Base-by-base conservation (phyloP, 2,329 filamentous ascomycete genomes). In the Aspergillus jensenii region DNA sequence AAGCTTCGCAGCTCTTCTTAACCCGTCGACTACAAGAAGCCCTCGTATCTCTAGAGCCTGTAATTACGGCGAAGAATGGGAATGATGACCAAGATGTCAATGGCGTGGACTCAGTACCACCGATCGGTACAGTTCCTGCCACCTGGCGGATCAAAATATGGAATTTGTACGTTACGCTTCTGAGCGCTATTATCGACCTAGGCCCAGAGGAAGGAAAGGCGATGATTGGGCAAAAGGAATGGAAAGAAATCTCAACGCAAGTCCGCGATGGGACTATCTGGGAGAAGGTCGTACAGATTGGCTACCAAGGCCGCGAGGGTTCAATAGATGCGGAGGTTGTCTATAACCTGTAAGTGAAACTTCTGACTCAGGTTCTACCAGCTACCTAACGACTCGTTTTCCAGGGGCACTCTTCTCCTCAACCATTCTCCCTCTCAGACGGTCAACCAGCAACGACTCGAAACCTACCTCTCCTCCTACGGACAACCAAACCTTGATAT, bases 241-340 rank as follows among this genome's bases (percentile, higher is more conserved):
- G 93, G 90, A 88, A 91, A 72, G 79, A 84, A 12, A 79, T 98
- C 63, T 91, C 91, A 60, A 82, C 84, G 61, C 95, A 92, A 74
- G 93, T 96, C 23, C 87, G 93, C 62, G 91, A 96, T 58, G 95
- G 95, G 57, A 86, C 87, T 46, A 84, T 98, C n/a, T 99, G 95
- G 95, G 91, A 97, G 63, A 90, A 96, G 63, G 90, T 98, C 2
- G 89, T 96, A 57, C 84, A 85, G 65, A 87, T 91, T 70, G 93
- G 93, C 6, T 98, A 98, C 75, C 88, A 90, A 66, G 92, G 92
- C 25, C 82, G 88, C 50, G 93, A 98, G 75, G 92, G 90, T 17
- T 90, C 93, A 62, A 91, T 98, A 12, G 95, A 99, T 75, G 87
- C 91, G 2, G 95, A 99, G 69, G 93, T 99, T 7, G 91, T 99